Base-by-base conservation (phyloP, 2,329 filamentous ascomycete genomes). In the Trichoderma cornu-damae region DNA sequence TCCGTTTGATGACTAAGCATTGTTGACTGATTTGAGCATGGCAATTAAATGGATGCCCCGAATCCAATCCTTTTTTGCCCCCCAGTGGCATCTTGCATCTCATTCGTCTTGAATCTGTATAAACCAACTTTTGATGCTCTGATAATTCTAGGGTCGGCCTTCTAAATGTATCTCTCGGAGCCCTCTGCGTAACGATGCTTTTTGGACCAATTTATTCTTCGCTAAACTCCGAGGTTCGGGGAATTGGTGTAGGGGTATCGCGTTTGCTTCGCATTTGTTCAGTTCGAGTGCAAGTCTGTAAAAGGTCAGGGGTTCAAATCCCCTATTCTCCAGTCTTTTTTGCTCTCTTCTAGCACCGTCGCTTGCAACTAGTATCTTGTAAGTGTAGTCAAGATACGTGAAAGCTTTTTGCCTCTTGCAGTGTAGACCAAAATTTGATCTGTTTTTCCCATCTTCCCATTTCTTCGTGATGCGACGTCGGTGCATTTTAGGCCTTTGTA, bases 221-320 rank as follows among this genome's bases (percentile, higher is more conserved):
- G 32, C 22, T 11, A 12, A 22, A 37, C 12, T 40, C 5, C 20
- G 37, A 16, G 24, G 37, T 50, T 37, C 30, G 54, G 54, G 54
- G 54, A 57, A 24, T 57, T 57, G 54, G 54, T 57, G 46, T 57
- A 57, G 54, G 54, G 54, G 54, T 57, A 57, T 57, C 46, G 22
- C 47, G 37, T 57, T 57, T 44, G 54, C 54, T 57, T 57, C 51
- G 54, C 54, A 57, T 57, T 35, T 50, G 38, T 42, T 57, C 53
- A 43, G 37, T 57, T 47, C 28, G 46, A 44, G 35, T 57, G 54
- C 53, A 49, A 24, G 53, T 48, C 30, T 57, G 54, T 57, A 51
- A 37, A 57, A 57, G 54, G 54, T 51, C 54, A 48, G 54, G 54
- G 54, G 54, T 57, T 57, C 54, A 57, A 57, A 49, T 57, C 54